A percentile compares a stretch with the other conserved stretches of the same genome.
These are phyloP conservation scores for Verruconis gallopava DNA, from an alignment of 2,329 filamentous ascomycete species.

Conservation along the genomic window DNA sequence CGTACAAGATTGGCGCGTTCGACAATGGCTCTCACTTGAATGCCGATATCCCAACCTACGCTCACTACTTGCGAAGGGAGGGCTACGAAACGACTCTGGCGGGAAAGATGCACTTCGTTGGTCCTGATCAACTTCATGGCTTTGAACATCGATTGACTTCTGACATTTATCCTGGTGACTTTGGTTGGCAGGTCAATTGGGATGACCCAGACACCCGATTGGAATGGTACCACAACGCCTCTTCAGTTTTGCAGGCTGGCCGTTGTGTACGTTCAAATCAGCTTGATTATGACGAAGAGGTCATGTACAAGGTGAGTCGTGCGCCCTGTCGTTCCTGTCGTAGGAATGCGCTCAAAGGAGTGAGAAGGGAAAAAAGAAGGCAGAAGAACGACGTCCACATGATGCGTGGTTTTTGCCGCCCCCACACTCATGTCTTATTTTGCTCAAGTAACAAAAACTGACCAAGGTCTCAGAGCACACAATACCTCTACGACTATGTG, in stretches of 20 bases:
- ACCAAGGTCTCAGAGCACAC: slow-evolving; percentile 42
- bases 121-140: slow-evolving; percentile 77
- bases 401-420: too few relatives aligned
- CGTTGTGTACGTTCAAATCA: slow-evolving; percentile 86
- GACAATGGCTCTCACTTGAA: slow-evolving; percentile 81
- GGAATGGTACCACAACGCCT: slow-evolving; percentile 92
- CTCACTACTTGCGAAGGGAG: slow-evolving; percentile 73
- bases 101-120: slow-evolving; percentile 96
- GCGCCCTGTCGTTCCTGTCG: too few relatives aligned
- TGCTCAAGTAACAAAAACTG: background rate
- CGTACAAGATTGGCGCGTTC: slow-evolving; percentile 81
- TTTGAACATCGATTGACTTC: slow-evolving; percentile 88
- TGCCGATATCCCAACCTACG: slow-evolving; percentile 79
- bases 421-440: too few relatives aligned
- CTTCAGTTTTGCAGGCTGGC: slow-evolving; percentile 81
- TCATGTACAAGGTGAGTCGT: slow-evolving; percentile 62
- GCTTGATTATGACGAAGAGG: slow-evolving; percentile 90
- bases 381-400: too few relatives aligned
- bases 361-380: too few relatives aligned
- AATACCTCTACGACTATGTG: slow-evolving; percentile 84
- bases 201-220: slow-evolving; percentile 72
- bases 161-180: slow-evolving; percentile 90
- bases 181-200: slow-evolving; percentile 94
- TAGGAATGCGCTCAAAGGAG: too few relatives aligned
- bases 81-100: slow-evolving; percentile 85